Base-by-base conservation (phyloP, 441 rosid species). In the Eruca vesicaria region DNA sequence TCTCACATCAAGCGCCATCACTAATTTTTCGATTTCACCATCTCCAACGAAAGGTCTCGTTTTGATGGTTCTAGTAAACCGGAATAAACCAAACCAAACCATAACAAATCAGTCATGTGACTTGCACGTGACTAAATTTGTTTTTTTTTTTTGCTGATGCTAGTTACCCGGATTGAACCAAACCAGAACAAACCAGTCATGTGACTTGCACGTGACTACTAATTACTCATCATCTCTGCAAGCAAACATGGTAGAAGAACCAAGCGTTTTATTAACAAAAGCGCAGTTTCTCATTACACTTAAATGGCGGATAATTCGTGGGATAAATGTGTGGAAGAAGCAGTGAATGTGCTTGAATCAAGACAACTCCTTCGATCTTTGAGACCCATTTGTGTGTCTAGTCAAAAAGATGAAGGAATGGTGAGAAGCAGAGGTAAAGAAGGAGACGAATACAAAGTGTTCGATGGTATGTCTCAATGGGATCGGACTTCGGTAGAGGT, bases 401-500 rank as follows among this genome's bases (percentile, higher is more conserved):
- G 8, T 45, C 79, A 58, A 15, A 77, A 66, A 2, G 72, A 74
- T 7, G 58, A 36, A 18, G 77, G 4, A 0, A 19, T 16, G 0
- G 55, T 29, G 70, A 78, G 48, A 57, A 38, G 7, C 41, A 72
- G 38, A 72, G 69, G 50, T 3, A 26, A 60, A 19, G 77, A 9
- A 29, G 74, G 45, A 68, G 84, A 84, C 3, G 85, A 83, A 18
- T 83, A 79, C 79, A 73, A 90, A 81, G 90, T 88, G 82, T 92
- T 92, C 84, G 87, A 88, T 21, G 74, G 82, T 83, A 77, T 95
- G 91, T 84, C 77, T 67, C 88, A 75, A 11, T 91, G 94, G 90
- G 99, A 95, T 82, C 89, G 98, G 6, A 74, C 78, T 71, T 85
- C 97, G 0, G 90, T 95, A 14, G 87, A 89, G 69, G 84, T 92